Conservation (phyloP, 768 basidiomycete species). For the Mycena olivaceomarginata region DNA sequence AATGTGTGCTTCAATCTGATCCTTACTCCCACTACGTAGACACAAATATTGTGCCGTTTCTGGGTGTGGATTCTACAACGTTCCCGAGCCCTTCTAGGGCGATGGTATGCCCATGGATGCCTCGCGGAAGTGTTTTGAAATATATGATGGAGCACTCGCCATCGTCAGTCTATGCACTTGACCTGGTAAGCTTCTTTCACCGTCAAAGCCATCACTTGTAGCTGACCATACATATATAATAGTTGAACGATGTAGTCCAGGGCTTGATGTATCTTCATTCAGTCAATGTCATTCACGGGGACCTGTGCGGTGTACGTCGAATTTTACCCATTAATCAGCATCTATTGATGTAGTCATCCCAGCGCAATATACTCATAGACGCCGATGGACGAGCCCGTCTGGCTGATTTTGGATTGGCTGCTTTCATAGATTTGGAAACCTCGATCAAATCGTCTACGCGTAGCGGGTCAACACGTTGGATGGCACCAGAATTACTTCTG, state of each 20-base stretch:
- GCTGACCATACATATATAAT: not conserved
- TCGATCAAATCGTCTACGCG: not conserved
- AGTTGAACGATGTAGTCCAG: not conserved
- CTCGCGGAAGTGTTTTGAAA: not conserved
- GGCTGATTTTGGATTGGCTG: not conserved
- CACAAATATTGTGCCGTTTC: not conserved
- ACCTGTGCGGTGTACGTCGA: not conserved
- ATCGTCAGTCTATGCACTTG: not conserved
- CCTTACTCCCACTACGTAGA: not conserved
- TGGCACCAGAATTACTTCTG: not conserved
- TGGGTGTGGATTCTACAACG: not conserved
- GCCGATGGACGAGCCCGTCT: not conserved
- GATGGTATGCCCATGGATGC: not conserved
- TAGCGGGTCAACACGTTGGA: not conserved
- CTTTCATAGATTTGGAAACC: not conserved
- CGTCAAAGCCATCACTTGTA: not conserved
- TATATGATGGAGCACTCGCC: not conserved
- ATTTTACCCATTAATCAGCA: not conserved
- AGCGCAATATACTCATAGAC: constrained; percentile 3
- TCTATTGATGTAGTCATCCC: not conserved
- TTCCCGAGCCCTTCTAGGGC: not conserved
- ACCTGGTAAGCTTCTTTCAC: not conserved
- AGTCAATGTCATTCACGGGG: not conserved
- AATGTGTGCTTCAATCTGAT: not conserved
- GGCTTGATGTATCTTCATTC: not conserved